Evolutionary conservation across 2,329 filamentous ascomycete species (phyloP).

Genomic region (Ophiocordyceps camponoti-saundersi): DNA sequence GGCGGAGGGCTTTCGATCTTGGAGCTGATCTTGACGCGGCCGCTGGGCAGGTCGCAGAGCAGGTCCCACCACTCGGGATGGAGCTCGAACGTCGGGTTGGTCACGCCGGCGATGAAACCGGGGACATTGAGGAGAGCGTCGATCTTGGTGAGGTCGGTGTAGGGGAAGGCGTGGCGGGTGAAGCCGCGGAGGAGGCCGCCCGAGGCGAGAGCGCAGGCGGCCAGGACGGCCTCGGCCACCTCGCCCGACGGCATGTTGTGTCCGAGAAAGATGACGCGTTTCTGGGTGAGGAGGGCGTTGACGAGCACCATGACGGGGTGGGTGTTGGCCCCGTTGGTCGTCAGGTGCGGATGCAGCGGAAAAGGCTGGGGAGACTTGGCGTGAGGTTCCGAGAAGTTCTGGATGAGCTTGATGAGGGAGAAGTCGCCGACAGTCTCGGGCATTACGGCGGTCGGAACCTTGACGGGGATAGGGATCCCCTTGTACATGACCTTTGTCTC

Average conservation of each 20-base stretch:
- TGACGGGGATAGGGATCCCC: slow-evolving; percentile 90
- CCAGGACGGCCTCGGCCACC: slow-evolving; percentile 92
- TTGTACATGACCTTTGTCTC: slow-evolving; percentile 93
- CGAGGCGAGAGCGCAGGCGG: slow-evolving; percentile 85
- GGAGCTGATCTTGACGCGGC: slow-evolving; percentile 85
- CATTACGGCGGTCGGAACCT: slow-evolving; percentile 83
- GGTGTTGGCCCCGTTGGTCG: slow-evolving; percentile 74
- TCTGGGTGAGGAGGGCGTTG: slow-evolving; percentile 90
- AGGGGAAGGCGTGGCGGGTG: slow-evolving; percentile 90
- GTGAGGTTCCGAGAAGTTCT: slow-evolving; percentile 77
- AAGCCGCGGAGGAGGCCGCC: slow-evolving; percentile 88
- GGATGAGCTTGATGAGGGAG: slow-evolving; percentile 90
- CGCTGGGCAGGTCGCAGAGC: slow-evolving; percentile 80
- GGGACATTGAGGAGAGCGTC: slow-evolving; percentile 92
- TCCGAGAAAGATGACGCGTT: slow-evolving; percentile 87
- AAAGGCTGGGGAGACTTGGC: slow-evolving; percentile 74
- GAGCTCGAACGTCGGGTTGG: slow-evolving; percentile 87
- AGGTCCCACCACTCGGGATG: slow-evolving; percentile 98
- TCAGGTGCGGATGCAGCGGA: slow-evolving; percentile 74
- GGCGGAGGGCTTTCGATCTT: slow-evolving; percentile 65
- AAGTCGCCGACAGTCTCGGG: slow-evolving; percentile 96
- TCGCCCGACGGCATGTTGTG: slow-evolving; percentile 91
- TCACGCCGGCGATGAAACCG: slow-evolving; percentile 94
- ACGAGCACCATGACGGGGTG: slow-evolving; percentile 91
- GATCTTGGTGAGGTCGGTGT: slow-evolving; percentile 94